A percentile compares a stretch with the other conserved stretches of the same genome.
Conservation (phyloP, 2,329 filamentous ascomycete genomes). For the Fusarium scirpi region DNA sequence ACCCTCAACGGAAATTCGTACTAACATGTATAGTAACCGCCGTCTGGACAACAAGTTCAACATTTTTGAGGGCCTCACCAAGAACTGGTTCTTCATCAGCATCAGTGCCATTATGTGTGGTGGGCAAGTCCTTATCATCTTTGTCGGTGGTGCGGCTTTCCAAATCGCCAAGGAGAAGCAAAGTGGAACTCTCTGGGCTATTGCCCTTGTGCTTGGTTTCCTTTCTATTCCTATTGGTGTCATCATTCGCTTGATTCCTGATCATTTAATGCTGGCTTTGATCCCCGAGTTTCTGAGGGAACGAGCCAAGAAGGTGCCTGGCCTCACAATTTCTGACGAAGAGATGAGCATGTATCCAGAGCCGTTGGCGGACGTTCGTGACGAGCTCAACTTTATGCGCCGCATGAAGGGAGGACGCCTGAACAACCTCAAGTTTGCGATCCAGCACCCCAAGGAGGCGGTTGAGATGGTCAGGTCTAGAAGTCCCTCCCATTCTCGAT, state of each 20-base stretch:
- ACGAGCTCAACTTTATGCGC: constrained; percentile 85
- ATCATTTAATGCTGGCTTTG: constrained; percentile 69
- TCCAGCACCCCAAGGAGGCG: constrained; percentile 79
- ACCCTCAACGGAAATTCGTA: neutral
- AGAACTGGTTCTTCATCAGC: constrained; percentile 88
- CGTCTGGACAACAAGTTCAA: constrained; percentile 96
- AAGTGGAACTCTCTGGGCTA: constrained; percentile 83
- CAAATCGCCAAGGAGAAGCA: constrained; percentile 72
- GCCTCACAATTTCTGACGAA: constrained; percentile 73
- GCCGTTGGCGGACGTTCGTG: constrained; percentile 78
- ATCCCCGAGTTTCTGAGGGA: constrained; percentile 67
- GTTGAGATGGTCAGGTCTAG: constrained; percentile 69
- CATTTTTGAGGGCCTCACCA: constrained; percentile 87
- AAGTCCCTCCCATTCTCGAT: constrained; percentile 73
- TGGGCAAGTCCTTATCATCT: constrained; percentile 90
- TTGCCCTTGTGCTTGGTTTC: constrained; percentile 84
- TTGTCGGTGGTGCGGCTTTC: constrained; percentile 85
- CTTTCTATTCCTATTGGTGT: constrained; percentile 89
- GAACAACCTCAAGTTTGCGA: constrained; percentile 83
- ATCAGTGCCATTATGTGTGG: constrained; percentile 91
- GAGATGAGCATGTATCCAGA: constrained; percentile 78
- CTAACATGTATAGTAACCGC: constrained; percentile 72
- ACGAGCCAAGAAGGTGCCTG: constrained; percentile 61
- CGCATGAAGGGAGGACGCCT: constrained; percentile 84
- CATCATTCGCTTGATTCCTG: constrained; percentile 84